These are phyloP conservation scores for Diacronema lutheri DNA, from an alignment of 78 protist genomes.

Conservation along the genomic window DNA sequence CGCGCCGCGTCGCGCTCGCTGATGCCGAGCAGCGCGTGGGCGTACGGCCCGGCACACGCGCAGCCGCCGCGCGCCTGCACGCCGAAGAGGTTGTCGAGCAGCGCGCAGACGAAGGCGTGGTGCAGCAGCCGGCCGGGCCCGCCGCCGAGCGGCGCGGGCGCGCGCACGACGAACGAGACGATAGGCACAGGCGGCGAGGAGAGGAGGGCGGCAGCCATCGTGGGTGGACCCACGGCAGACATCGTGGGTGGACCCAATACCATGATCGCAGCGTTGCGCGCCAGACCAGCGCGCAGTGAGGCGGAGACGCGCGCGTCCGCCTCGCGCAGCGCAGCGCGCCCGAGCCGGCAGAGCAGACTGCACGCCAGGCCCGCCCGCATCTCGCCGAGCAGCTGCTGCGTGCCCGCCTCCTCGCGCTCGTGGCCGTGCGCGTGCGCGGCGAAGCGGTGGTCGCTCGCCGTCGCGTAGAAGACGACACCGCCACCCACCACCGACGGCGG, in stretches of 20 bases:
- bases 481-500: conserved; percentile 60
- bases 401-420: conserved; percentile 88
- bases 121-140: conserved; percentile 55
- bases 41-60: conserved; percentile 92
- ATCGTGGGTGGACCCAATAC: no score
- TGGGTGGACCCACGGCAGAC: no score
- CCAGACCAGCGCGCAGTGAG: no score
- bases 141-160: not conserved
- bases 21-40: conserved; percentile 69
- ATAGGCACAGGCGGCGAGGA: not conserved
- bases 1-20: not conserved
- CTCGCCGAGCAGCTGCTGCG: conserved; percentile 82
- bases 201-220: no score
- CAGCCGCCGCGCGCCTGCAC: conserved; percentile 90
- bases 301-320: no score
- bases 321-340: no score
- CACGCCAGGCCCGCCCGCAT: conserved; percentile 77
- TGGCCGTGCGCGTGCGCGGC: conserved; percentile 49
- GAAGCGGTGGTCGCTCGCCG: conserved; percentile 58
- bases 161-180: not conserved
- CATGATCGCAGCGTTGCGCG: no score
- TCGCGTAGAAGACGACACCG: conserved; percentile 81
- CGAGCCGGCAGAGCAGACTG: conserved; percentile 7
- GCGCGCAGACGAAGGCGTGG: conserved; percentile 68
- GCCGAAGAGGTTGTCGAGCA: conserved; percentile 90